Conservation (phyloP, 441 rosid genomes). For the Pelargonium cotyledonis region DNA sequence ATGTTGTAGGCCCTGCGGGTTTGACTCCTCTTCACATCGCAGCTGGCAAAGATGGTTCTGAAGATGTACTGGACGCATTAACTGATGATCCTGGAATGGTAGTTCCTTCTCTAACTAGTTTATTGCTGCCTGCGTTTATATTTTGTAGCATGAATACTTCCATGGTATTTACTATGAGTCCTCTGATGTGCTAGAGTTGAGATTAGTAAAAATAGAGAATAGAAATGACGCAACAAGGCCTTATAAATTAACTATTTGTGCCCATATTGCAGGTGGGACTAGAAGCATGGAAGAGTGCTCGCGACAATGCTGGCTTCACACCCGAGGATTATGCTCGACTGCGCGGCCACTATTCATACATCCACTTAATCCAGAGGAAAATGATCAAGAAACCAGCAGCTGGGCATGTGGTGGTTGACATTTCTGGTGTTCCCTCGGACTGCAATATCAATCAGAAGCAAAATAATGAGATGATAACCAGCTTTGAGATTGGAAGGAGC, state of each 20-base stretch:
- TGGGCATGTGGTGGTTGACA: constrained; percentile 57
- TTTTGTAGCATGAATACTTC: constrained; percentile 6
- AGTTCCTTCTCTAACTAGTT: constrained; percentile 18
- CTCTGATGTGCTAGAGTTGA: neutral
- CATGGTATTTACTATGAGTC: neutral
- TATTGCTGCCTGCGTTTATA: constrained; percentile 5
- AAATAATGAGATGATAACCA: constrained; percentile 25
- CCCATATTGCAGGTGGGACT: constrained; percentile 57
- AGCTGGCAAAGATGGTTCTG: constrained; percentile 94
- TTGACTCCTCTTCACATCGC: constrained; percentile 98
- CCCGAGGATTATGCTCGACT: constrained; percentile 89
- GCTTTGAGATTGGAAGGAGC: constrained; percentile 46
- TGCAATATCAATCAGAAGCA: constrained; percentile 34
- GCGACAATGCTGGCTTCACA: constrained; percentile 74
- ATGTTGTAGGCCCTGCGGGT: constrained; percentile 71
- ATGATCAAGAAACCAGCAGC: constrained; percentile 36
- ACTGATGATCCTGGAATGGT: constrained; percentile 85
- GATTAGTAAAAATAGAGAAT: neutral
- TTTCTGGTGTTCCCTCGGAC: constrained; percentile 31
- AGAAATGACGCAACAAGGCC: too few species aligned
- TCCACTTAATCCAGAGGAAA: constrained; percentile 77
- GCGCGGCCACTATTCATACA: constrained; percentile 84
- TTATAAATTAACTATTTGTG: neutral
- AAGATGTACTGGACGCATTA: constrained; percentile 68
- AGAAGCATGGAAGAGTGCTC: constrained; percentile 74